phyloP scores from a whole-genome alignment of 129 eudicot genomes.

The Apium graveolens region DNA sequence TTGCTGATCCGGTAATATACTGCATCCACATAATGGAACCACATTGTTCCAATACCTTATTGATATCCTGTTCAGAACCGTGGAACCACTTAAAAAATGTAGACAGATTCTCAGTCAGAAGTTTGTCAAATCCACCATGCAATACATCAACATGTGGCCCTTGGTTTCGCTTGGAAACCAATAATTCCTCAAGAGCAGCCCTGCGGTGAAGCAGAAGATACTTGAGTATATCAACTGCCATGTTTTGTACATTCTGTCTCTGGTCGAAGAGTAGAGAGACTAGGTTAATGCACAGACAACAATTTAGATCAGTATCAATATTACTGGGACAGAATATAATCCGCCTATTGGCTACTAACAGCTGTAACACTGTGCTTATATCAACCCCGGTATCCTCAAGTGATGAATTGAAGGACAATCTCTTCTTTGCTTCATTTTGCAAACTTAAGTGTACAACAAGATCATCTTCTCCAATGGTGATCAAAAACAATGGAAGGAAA shows the following conservation, averaged over 20 bases:
- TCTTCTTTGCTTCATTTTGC: slow-evolving; percentile 46
- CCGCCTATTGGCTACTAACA: slow-evolving; percentile 81
- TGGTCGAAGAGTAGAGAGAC: slow-evolving; percentile 65
- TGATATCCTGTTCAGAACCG: slow-evolving; percentile 49
- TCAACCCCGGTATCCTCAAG: slow-evolving; percentile 55
- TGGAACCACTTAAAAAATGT: slow-evolving; percentile 77
- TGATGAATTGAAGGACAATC: slow-evolving; percentile 18
- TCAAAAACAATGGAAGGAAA: slow-evolving; percentile 76
- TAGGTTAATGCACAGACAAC: slow-evolving; percentile 73
- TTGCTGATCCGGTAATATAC: slow-evolving; percentile 68
- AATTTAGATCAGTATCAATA: slow-evolving; percentile 71
- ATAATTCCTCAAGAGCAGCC: slow-evolving; percentile 71
- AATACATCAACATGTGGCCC: slow-evolving; percentile 71
- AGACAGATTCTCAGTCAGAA: slow-evolving; percentile 56
- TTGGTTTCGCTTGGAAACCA: slow-evolving; percentile 67
- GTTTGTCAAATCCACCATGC: slow-evolving; percentile 91
- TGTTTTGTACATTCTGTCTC: slow-evolving; percentile 50
- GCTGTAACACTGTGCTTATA: slow-evolving; percentile 68
- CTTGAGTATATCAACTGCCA: slow-evolving; percentile 77
- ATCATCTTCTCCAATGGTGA: slow-evolving; percentile 72
- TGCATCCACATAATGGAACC: slow-evolving; percentile 81
- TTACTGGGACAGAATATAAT: slow-evolving; percentile 89
- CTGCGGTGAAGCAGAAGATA: slow-evolving; percentile 81
- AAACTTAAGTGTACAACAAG: slow-evolving; percentile 65
- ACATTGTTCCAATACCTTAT: slow-evolving; percentile 70